Evolutionary conservation across 768 basidiomycete species (phyloP), one percentile per base, ranked within the genome.

Genomic region (Tephrocybe rancida): DNA sequence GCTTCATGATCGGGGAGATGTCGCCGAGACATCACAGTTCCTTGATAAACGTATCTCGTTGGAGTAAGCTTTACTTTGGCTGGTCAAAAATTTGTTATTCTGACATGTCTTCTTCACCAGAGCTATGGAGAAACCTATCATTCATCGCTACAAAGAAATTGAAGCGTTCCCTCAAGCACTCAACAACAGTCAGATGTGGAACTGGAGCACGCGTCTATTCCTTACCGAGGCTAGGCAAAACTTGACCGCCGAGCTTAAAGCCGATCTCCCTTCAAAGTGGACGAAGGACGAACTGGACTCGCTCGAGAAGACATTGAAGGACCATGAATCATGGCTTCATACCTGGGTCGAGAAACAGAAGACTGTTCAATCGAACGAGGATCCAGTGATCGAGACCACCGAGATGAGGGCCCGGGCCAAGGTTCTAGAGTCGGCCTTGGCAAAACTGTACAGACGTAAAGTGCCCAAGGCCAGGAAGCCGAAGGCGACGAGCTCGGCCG

Each of bases 191-290:
- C 90, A 91, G 67, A 88, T 85, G 83, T 88, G 85, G 89, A 93
- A 85, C 72, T 99, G 84, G 90, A 87, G 80, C 70, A 90, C 84
- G 54, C 86, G 79, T 14, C 68, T 90, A n/a, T 99, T 98, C 87
- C 79, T 97, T 25, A 72, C 78, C 0, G 89, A 93, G 48, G 95
- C 95, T 21, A 77, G 78, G 5, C 66, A 77, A 52, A 95, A 96
- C 68, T 71, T 89, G 39, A 91, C 91, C 2, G 70, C 72, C 3
- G 90, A 90, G 59, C 71, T 77, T 13, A 76, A 78, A 9, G 78
- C 76, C 0, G 86, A 79, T 4, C 70, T 85, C 6, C 85, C 84
- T 0, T 85, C 88, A 0, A 91, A 90, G 65, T 97, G 89, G 84
- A 95, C 94, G 0, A 67, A 75, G 14, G 89, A 86, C n/a, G 97